Percentiles rank a stretch among this genome's conserved stretches.
These are phyloP conservation scores for Tetradesmus obliquus DNA, from an alignment of 139 green algal genomes.

Conservation along the genomic window DNA sequence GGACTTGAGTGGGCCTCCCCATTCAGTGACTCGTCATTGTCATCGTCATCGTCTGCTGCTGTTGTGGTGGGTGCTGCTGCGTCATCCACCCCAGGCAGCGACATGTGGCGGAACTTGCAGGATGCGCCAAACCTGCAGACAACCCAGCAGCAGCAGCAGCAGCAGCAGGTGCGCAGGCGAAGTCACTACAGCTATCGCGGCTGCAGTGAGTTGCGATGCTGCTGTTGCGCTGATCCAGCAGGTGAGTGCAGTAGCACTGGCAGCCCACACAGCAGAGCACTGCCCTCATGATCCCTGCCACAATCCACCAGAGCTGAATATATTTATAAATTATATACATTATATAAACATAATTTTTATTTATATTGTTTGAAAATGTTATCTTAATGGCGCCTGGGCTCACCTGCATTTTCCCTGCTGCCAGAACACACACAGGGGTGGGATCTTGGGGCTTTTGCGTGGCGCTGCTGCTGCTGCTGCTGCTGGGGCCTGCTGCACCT, in stretches of 20 bases:
- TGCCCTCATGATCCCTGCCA: too few relatives aligned
- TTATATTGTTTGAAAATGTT: too few relatives aligned
- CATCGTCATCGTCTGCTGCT: not conserved
- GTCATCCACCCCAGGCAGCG: not conserved
- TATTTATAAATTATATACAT: too few relatives aligned
- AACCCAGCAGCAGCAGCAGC: not conserved
- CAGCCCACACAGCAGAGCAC: too few relatives aligned
- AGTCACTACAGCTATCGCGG: too few relatives aligned
- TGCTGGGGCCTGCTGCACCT: not conserved
- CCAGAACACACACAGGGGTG: not conserved
- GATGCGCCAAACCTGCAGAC: not conserved
- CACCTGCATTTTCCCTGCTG: constrained; percentile 8
- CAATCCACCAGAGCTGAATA: too few relatives aligned
- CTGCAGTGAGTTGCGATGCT: too few relatives aligned
- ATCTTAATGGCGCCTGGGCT: too few relatives aligned
- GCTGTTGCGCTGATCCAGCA: too few relatives aligned
- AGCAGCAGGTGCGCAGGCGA: too few relatives aligned
- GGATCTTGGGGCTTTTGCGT: not conserved
- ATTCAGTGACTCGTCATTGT: not conserved
- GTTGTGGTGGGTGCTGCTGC: not conserved
- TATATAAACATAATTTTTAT: too few relatives aligned
- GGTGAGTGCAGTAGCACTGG: too few relatives aligned
- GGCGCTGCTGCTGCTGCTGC: constrained; percentile 16
- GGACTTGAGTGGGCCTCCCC: not conserved
- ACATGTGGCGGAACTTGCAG: constrained; percentile 16